Conservation (phyloP, 805 yeast genomes). For the Ogataea glucozyma region DNA sequence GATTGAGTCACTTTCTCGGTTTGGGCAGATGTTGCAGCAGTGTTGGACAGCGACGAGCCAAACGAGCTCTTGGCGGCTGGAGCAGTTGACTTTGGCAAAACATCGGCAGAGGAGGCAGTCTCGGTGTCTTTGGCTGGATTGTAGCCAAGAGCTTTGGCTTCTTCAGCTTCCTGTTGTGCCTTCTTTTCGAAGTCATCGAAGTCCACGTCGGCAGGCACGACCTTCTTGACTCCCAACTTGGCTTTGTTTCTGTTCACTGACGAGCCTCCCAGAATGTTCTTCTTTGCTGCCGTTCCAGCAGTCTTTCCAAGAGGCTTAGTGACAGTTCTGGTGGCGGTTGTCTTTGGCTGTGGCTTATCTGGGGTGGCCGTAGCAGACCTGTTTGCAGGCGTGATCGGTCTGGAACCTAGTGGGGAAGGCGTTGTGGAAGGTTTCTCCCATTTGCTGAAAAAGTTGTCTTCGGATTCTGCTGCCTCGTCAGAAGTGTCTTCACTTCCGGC, state of each 20-base stretch:
- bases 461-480: slow-evolving; percentile 62
- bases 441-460: slow-evolving; percentile 86
- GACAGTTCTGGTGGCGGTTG: slow-evolving; percentile 34
- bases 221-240: slow-evolving; percentile 59
- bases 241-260: slow-evolving; percentile 59
- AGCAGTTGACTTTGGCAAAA: slow-evolving; percentile 16
- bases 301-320: slow-evolving; percentile 29
- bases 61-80: slow-evolving; percentile 24
- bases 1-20: slow-evolving; percentile 58
- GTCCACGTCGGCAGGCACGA: slow-evolving; percentile 50
- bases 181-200: slow-evolving; percentile 67
- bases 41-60: too few species aligned
- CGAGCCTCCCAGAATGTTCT: slow-evolving; percentile 40
- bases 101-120: too few species aligned
- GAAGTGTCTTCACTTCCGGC: slow-evolving; percentile 39
- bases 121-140: slow-evolving; percentile 39
- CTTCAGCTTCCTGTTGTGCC: slow-evolving; percentile 81
- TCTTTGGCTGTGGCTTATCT: slow-evolving; percentile 30
- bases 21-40: slow-evolving; percentile 25
- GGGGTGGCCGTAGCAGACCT: slow-evolving; percentile 18
- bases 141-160: slow-evolving; percentile 56
- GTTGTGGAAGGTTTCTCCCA: slow-evolving; percentile 81
- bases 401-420: slow-evolving; percentile 49
- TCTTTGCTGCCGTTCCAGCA: slow-evolving; percentile 24
- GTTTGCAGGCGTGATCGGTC: slow-evolving; percentile 43